phyloP scores from a whole-genome alignment of 2,329 filamentous ascomycete genomes.

The Ustilaginoidea virens region DNA sequence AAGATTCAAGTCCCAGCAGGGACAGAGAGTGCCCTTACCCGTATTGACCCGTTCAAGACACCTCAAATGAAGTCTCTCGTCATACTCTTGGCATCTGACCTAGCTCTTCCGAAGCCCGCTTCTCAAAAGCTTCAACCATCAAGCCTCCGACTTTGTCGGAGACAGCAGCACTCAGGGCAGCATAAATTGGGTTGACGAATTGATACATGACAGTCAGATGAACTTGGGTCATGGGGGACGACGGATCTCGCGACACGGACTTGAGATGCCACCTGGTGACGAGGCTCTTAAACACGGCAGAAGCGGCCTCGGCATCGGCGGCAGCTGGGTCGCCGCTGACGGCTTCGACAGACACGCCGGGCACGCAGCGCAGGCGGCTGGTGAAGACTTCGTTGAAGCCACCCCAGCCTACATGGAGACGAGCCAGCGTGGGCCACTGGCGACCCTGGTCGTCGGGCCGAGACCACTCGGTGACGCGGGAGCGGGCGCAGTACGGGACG shows the following conservation, averaged over 20 bases:
- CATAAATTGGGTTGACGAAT: conserved; percentile 82
- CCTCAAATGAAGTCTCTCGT: too few species aligned
- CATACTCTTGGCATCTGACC: neutral
- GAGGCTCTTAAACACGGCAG: conserved; percentile 49
- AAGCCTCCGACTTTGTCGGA: conserved; percentile 70
- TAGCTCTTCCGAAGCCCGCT: conserved; percentile 44
- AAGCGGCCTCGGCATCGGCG: conserved; percentile 22
- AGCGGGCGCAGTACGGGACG: conserved; percentile 78
- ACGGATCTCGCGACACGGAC: conserved; percentile 18
- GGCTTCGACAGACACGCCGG: conserved; percentile 59
- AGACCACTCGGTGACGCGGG: conserved; percentile 64
- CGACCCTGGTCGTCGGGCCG: conserved; percentile 30
- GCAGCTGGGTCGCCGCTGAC: conserved; percentile 43
- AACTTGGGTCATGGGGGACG: conserved; percentile 45
- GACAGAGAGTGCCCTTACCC: too few species aligned
- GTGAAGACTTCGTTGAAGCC: conserved; percentile 73
- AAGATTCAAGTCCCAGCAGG: too few species aligned
- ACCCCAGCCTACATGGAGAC: conserved; percentile 74
- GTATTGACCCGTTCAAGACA: too few species aligned
- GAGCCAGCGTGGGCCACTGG: conserved; percentile 57
- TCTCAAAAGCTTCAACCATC: conserved; percentile 92
- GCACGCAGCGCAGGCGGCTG: conserved; percentile 63
- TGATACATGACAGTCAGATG: conserved; percentile 63
- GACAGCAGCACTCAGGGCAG: conserved; percentile 63
- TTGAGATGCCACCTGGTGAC: conserved; percentile 54